Conservation (phyloP, 371 early-diverging fungal genomes). For the Mortierella sp. region DNA sequence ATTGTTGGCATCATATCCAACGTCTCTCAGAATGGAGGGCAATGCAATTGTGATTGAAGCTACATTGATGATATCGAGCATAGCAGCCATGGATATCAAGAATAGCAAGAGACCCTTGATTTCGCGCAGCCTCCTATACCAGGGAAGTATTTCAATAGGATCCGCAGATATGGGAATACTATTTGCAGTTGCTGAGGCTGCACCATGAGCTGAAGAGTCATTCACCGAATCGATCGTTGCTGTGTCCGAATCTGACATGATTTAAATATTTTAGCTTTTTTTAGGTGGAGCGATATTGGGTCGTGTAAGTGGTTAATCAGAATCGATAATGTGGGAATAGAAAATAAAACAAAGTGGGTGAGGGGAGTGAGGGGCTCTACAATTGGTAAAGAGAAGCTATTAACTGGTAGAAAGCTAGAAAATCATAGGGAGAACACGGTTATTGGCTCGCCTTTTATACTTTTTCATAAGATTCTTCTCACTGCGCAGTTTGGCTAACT, state of each 20-base stretch:
- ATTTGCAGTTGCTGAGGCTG: background rate
- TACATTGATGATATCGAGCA: slow-evolving; percentile 55
- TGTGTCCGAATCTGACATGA: background rate
- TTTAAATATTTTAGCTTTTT: background rate
- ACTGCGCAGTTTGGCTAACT: background rate
- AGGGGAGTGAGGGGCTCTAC: no score
- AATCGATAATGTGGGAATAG: no score
- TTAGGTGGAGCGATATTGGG: no score
- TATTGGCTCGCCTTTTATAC: background rate
- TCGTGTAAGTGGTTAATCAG: no score
- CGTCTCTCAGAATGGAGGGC: slow-evolving; percentile 46
- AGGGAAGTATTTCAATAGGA: slow-evolving; percentile 14
- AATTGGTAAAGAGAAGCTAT: background rate
- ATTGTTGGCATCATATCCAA: slow-evolving; percentile 32
- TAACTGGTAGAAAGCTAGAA: background rate
- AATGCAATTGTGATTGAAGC: slow-evolving; percentile 56
- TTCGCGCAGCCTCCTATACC: slow-evolving; percentile 32
- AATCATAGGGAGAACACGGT: background rate
- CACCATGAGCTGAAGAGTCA: background rate
- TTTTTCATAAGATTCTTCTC: background rate
- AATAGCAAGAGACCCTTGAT: slow-evolving; percentile 30
- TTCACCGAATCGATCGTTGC: background rate
- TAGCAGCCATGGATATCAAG: slow-evolving; percentile 32
- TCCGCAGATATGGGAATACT: background rate
- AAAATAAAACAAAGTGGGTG: no score